A percentile compares a stretch with the other conserved stretches of the same genome.
phyloP scores from a whole-genome alignment of 805 yeast species.

The Pichia gijzeniarum region DNA sequence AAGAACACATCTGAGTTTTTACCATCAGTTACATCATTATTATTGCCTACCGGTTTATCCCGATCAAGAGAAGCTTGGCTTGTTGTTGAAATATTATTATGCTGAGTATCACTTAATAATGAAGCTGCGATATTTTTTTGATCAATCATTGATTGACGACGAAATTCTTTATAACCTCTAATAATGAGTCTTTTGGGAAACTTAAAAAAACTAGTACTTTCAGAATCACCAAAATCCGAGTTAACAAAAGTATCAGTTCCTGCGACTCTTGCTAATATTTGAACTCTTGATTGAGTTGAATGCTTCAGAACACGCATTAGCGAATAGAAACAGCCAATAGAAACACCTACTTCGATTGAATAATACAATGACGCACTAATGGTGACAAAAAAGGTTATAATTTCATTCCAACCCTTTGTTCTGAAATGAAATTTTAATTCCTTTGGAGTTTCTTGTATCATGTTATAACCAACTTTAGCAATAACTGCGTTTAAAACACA shows the following conservation, averaged over 20 bases:
- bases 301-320: constrained; percentile 72
- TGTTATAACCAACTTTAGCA: constrained; percentile 65
- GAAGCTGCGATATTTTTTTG: neutral
- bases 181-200: constrained; percentile 18
- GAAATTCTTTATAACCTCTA: constrained; percentile 24
- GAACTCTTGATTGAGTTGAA: constrained; percentile 77
- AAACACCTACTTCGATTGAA: constrained; percentile 86
- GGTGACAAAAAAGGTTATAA: constrained; percentile 62
- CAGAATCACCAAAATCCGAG: constrained; percentile 48
- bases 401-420: constrained; percentile 71
- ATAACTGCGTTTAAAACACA: constrained; percentile 79
- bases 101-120: neutral
- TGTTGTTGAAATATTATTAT: neutral
- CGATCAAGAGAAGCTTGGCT: neutral
- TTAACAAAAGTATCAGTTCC: constrained; percentile 59
- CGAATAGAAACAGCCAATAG: constrained; percentile 79
- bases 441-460: constrained; percentile 78
- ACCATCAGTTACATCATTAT: neutral
- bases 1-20: constrained; percentile 7
- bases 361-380: constrained; percentile 55
- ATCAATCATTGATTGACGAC: constrained; percentile 16
- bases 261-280: constrained; percentile 65
- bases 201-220: constrained; percentile 9
- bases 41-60: neutral
- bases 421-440: constrained; percentile 69